Conservation (phyloP, 169 alveolate genomes). For the Plasmodium chabaudi region DNA sequence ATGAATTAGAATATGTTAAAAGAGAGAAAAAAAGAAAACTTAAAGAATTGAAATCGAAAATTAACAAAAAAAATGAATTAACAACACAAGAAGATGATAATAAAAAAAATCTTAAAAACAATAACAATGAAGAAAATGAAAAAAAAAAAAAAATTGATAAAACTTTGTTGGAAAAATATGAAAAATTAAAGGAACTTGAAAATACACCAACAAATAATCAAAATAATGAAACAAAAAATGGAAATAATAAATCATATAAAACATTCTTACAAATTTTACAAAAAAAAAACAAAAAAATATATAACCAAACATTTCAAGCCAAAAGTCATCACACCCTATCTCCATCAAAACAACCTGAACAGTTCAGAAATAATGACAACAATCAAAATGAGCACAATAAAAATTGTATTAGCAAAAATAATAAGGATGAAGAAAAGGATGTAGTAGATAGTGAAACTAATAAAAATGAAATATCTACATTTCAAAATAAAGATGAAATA, state of each 20-base stretch:
- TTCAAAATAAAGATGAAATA: constrained; percentile 24
- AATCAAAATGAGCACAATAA: background rate
- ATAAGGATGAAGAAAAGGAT: background rate
- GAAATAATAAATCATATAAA: constrained; percentile 8
- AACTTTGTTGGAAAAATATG: background rate
- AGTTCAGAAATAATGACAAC: background rate
- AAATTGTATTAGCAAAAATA: background rate
- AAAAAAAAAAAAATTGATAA: constrained; percentile 19
- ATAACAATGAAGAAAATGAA: background rate
- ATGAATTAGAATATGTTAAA: constrained; percentile 76
- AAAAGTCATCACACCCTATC: too few relatives aligned
- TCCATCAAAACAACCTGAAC: background rate
- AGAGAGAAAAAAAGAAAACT: constrained; percentile 68
- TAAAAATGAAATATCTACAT: background rate
- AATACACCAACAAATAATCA: constrained; percentile 1
- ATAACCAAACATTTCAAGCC: too few relatives aligned
- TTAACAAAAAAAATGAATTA: constrained; percentile 6
- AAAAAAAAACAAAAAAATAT: constrained; percentile 14
- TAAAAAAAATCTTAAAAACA: background rate
- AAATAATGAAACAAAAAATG: background rate
- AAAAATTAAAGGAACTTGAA: background rate
- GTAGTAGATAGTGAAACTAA: background rate
- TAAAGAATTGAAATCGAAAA: constrained; percentile 30
- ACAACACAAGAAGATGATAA: background rate
- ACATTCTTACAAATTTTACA: constrained; percentile 47